These are phyloP conservation scores for Malus hybrid DNA, from an alignment of 331 rosid species.

Conservation along the genomic window DNA sequence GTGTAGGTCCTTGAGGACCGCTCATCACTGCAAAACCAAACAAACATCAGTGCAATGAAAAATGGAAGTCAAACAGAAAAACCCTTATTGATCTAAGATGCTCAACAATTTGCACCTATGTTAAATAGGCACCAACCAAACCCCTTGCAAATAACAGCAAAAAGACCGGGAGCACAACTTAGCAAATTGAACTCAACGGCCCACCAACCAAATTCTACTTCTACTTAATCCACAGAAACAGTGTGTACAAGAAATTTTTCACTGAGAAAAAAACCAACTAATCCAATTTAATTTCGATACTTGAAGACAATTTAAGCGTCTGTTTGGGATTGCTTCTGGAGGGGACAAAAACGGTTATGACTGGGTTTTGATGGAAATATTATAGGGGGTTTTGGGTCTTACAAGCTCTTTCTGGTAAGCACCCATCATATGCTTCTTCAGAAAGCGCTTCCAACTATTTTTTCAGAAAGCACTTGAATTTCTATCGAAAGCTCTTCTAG, in stretches of 20 bases:
- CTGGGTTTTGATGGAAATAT: neutral
- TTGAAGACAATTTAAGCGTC: neutral
- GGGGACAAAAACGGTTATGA: neutral
- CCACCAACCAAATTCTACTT: neutral
- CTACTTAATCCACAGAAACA: constrained; percentile 7
- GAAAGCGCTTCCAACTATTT: too few relatives aligned
- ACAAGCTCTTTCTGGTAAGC: neutral
- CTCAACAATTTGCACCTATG: constrained; percentile 11
- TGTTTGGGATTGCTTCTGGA: neutral
- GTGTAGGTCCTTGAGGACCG: constrained; percentile 78
- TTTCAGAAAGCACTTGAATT: too few relatives aligned
- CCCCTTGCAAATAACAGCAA: neutral
- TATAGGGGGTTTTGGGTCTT: neutral
- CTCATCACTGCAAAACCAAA: constrained; percentile 52
- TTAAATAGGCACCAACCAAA: too few relatives aligned
- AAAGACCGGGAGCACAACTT: neutral
- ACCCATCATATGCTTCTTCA: neutral
- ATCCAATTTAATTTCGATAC: neutral
- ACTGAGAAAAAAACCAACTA: constrained; percentile 1
- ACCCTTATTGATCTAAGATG: constrained; percentile 10
- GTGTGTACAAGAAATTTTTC: neutral
- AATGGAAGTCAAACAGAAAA: constrained; percentile 12
- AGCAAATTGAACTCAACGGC: constrained; percentile 1
- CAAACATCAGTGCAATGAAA: constrained; percentile 13
- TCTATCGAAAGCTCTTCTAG: too few relatives aligned